These are phyloP conservation scores for Aspergillus quadrilineatus DNA, from an alignment of 2,329 filamentous ascomycete genomes.

Conservation along the genomic window DNA sequence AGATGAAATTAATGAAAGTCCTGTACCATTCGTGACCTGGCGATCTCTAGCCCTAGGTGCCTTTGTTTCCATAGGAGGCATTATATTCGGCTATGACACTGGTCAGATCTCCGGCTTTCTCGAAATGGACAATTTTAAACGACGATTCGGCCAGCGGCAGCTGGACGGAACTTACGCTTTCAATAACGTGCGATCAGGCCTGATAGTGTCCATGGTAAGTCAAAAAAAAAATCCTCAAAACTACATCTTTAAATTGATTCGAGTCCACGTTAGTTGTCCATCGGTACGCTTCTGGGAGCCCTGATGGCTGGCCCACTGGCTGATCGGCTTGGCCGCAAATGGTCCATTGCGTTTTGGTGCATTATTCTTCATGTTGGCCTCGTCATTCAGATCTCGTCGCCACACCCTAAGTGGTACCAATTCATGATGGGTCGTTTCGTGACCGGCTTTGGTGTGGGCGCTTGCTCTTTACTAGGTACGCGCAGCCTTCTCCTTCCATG, in stretches of 20 bases:
- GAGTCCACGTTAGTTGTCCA: slow-evolving; percentile 34
- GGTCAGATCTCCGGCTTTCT: slow-evolving; percentile 47
- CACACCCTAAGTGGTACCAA: slow-evolving; percentile 40
- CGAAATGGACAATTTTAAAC: slow-evolving; percentile 42
- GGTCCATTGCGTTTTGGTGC: slow-evolving; percentile 42
- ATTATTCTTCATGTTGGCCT: slow-evolving; percentile 42
- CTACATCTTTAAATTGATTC: not conserved
- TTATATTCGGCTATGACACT: slow-evolving; percentile 45
- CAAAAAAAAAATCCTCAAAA: not conserved
- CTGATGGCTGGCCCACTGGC: slow-evolving; percentile 43
- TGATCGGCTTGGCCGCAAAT: slow-evolving; percentile 45
- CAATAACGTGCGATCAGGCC: slow-evolving; percentile 42
- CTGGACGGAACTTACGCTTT: slow-evolving; percentile 36
- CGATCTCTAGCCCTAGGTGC: slow-evolving; percentile 41
- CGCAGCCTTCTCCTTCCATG: not conserved
- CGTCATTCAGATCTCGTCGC: slow-evolving; percentile 45
- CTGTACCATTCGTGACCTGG: slow-evolving; percentile 37
- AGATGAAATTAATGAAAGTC: slow-evolving; percentile 23
- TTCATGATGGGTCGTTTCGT: slow-evolving; percentile 44
- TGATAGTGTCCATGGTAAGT: slow-evolving; percentile 44
- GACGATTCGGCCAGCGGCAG: slow-evolving; percentile 37
- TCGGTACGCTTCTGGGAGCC: slow-evolving; percentile 46
- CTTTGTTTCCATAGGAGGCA: slow-evolving; percentile 46
- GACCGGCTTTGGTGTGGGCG: slow-evolving; percentile 46
- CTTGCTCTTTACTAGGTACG: slow-evolving; percentile 34